Evolutionary conservation across 345 rosid genomes (phyloP).

Genomic region (Dimocarpus longan): DNA sequence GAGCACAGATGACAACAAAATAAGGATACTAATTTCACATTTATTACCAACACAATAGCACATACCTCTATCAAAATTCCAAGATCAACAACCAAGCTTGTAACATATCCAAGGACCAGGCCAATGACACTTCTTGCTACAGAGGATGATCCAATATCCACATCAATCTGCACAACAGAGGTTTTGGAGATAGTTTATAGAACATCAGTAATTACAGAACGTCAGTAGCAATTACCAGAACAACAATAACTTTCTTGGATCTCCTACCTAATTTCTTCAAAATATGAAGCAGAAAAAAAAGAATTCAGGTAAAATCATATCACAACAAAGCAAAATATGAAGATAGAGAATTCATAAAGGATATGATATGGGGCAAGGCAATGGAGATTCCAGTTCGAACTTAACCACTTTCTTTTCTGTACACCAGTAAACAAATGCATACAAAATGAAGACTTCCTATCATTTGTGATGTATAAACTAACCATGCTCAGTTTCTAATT

Average conservation of each 20-base stretch:
- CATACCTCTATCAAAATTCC: slow-evolving; percentile 93
- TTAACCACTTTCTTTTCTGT: background rate
- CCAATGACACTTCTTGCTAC: slow-evolving; percentile 95
- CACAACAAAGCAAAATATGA: background rate
- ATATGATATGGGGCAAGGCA: background rate
- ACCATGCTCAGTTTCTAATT: background rate
- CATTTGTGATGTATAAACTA: background rate
- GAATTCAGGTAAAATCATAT: background rate
- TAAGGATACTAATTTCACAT: background rate
- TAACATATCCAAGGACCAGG: slow-evolving; percentile 91
- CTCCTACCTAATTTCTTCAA: background rate
- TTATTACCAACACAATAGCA: slow-evolving; percentile 17
- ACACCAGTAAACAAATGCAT: background rate
- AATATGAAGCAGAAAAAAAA: background rate
- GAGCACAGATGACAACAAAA: background rate
- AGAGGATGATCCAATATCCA: slow-evolving; percentile 98
- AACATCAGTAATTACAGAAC: background rate
- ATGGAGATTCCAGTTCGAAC: background rate
- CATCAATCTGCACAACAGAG: slow-evolving; percentile 75
- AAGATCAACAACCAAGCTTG: slow-evolving; percentile 95
- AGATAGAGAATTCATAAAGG: background rate
- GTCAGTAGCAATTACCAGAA: slow-evolving; percentile 7
- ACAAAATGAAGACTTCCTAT: background rate
- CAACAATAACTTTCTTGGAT: background rate
- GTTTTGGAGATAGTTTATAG: slow-evolving; percentile 1